Evolutionary conservation across 371 early-diverging fungal genomes (phyloP), one percentile per base, ranked within the genome.

Genomic region (Saksenaea vasiformis): DNA sequence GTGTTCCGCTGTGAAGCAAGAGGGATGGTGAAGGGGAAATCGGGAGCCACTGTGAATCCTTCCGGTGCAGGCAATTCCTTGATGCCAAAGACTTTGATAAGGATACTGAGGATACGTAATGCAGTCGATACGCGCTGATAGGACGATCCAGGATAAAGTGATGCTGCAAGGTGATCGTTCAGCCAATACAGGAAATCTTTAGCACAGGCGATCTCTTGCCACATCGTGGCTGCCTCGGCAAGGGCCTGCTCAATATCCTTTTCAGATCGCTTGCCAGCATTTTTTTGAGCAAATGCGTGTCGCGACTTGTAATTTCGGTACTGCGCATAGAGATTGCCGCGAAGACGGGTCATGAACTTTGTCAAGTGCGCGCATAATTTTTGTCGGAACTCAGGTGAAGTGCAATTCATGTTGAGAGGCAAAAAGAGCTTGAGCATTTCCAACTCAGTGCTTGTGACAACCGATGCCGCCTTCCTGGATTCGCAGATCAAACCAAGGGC

Each of bases 361-460:
- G 83, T 79, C 27, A 91, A 63, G 47, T 88, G 80, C 4, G 85
- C 82, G 41, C 80, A 79, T 51, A 91, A 73, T 61, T 83, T 86
- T 67, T 93, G 93, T n/a, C 93, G 87, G 66, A 91, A 93, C 38
- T 92, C 92, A 0, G 93, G 90, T 1, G 87, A 86, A 5, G 90
- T 88, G 4, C 85, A 83, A 61, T 87, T 90, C 75, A 88, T 68
- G 64, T 91, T 90, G 24, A 89, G 82, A 0, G 85, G 84, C 10
- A 93, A 70, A 44, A 91, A 86, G 26, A 77, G 66, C 47, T 78
- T 77, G 8, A 92, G 47, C 64, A 91, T 73, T 0, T 80, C 76
- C 28, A 84, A 61, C 64, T 93, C 92, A 17, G 74, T 70, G 10
- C 64, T 60, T 7, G 84, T 84, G 5, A 90, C 77, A n/a, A 80